Evolutionary conservation across 345 rosid species (phyloP), one percentile per base, ranked within the genome.

Genomic region (Moricandia moricandioides): DNA sequence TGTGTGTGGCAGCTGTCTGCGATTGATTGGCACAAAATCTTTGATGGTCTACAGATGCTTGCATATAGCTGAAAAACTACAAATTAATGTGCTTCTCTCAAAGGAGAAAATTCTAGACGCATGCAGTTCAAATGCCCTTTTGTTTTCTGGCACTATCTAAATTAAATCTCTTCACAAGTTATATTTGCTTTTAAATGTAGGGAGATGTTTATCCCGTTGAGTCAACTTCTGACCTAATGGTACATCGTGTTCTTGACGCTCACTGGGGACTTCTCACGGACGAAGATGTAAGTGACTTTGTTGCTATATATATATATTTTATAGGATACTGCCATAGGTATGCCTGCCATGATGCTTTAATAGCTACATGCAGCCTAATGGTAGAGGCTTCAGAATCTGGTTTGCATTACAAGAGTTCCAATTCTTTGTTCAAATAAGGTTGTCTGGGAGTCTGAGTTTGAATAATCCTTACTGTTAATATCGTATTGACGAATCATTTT

Each of bases 161-260:
- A 29, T 13, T 26, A 18, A 58, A 55, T 33, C 3, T 40, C 31
- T 35, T 65, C 67, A 24, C 29, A 43, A 31, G 16, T 52, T 69
- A 21, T 70, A 39, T 65, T 80, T 64, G 65, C 37, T 24, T 71
- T 59, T 35, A 31, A 45, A 31, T 77, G 80, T 65, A 88, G 96
- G 96, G 96, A 54, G 96, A 90, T 82, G 96, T 90, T 77, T 88
- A 90, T 80, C 96, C 96, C 4, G 85, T 85, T 72, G 93, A 90
- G 82, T 51, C 83, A 31, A 16, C 81, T 74, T 91, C 84, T 80
- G 82, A 69, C 66, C 76, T 77, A 73, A 26, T 60, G 5, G 37
- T 78, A 71, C 85, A 81, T 72, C 91, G 81, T 75, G 83, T 90
- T 80, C 96, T 90, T 65, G 93, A 90, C 74, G 91, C 96, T 61